Percentiles rank a stretch among this genome's conserved stretches.
These are phyloP conservation scores for Musa troglodytarum DNA, from an alignment of 176 grass and related monocot species.

Conservation along the genomic window DNA sequence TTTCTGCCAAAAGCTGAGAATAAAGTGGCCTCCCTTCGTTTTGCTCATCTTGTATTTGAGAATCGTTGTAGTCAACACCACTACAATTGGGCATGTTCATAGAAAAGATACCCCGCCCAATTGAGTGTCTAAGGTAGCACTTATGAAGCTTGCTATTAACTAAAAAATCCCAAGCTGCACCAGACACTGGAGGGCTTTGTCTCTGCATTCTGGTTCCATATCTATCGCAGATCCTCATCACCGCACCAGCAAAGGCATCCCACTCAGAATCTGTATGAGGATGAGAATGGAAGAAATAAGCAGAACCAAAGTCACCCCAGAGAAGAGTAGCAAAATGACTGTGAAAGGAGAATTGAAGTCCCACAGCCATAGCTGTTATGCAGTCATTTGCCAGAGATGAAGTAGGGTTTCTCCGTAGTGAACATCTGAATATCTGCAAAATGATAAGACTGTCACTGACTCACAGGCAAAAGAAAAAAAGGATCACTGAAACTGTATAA, in stretches of 20 bases:
- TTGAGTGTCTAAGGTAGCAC: constrained; percentile 43
- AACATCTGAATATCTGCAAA: constrained; percentile 75
- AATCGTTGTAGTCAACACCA: constrained; percentile 6
- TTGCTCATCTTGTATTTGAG: constrained; percentile 34
- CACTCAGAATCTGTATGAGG: constrained; percentile 65
- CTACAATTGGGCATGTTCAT: constrained; percentile 31
- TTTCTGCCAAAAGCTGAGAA: constrained; percentile 53
- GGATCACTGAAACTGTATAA: too few species aligned
- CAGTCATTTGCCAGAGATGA: constrained; percentile 84
- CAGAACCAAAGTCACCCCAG: constrained; percentile 62
- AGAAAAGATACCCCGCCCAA: constrained; percentile 31
- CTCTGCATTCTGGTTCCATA: constrained; percentile 33
- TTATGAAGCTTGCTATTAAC: constrained; percentile 70
- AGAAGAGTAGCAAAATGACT: constrained; percentile 68
- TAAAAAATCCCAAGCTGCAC: constrained; percentile 73
- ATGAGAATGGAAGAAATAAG: constrained; percentile 34
- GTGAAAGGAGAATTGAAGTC: constrained; percentile 58
- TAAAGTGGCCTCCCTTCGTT: constrained; percentile 41
- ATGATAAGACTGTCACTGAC: background rate
- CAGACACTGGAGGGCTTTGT: constrained; percentile 19
- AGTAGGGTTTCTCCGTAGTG: constrained; percentile 51
- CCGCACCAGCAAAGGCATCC: constrained; percentile 64
- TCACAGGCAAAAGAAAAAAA: background rate
- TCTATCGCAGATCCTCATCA: constrained; percentile 55
- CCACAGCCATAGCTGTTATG: constrained; percentile 79